These are phyloP conservation scores for Didymosphaeria variabile DNA, from an alignment of 2,329 filamentous ascomycete genomes.

Conservation along the genomic window DNA sequence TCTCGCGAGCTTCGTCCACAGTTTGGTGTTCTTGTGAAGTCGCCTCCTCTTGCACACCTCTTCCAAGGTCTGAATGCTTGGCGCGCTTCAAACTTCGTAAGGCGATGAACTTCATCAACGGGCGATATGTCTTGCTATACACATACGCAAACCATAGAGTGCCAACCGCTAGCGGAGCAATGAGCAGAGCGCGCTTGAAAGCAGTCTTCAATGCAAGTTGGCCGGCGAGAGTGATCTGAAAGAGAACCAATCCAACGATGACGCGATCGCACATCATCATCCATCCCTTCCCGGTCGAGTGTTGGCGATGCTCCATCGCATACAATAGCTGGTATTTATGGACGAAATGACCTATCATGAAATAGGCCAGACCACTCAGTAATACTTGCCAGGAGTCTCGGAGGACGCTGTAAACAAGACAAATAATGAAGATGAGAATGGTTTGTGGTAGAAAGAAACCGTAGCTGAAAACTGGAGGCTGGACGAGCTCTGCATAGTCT, in stretches of 20 bases:
- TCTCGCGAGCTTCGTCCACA: conserved; percentile 76
- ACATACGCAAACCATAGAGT: conserved; percentile 92
- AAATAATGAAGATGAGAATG: conserved; percentile 92
- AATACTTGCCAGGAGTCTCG: conserved; percentile 82
- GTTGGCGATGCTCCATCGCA: conserved; percentile 96
- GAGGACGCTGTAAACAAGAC: conserved; percentile 91
- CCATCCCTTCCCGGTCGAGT: conserved; percentile 93
- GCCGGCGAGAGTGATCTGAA: conserved; percentile 90
- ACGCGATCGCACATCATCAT: conserved; percentile 95
- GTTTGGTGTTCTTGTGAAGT: conserved; percentile 61
- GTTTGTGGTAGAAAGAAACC: conserved; percentile 95
- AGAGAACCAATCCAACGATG: conserved; percentile 84
- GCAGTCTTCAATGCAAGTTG: conserved; percentile 79
- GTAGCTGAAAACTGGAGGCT: conserved; percentile 90
- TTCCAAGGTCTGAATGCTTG: conserved; percentile 60
- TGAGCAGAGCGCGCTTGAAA: conserved; percentile 74
- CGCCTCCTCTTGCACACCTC: conserved; percentile 55
- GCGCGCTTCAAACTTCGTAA: conserved; percentile 80
- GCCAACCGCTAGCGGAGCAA: conserved; percentile 78
- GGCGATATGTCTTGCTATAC: conserved; percentile 82
- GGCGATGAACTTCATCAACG: conserved; percentile 91
- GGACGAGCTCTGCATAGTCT: conserved; percentile 83
- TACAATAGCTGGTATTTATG: conserved; percentile 99
- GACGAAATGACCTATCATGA: conserved; percentile 82
- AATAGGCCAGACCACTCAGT: conserved; percentile 83